phyloP scores from a whole-genome alignment of 768 basidiomycete species.

The Xerocomus spinulosus region DNA sequence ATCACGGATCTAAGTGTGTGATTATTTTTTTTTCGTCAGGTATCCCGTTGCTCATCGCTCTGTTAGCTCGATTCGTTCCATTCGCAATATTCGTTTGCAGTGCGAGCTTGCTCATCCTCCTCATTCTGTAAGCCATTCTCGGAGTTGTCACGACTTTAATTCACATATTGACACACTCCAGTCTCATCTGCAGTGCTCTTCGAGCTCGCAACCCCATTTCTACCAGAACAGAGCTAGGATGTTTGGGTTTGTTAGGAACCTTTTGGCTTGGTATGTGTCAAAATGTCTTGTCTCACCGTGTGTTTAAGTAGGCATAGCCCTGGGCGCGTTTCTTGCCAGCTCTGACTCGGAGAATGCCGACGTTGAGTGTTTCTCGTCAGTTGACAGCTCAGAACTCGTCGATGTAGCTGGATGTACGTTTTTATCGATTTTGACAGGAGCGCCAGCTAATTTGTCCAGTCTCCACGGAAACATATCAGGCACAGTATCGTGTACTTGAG shows the following conservation, averaged over 20 bases:
- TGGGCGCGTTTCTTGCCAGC: slow-evolving; percentile 66
- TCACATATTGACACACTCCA: slow-evolving; percentile 23
- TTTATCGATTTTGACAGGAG: neutral
- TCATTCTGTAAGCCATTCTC: slow-evolving; percentile 51
- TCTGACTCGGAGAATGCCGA: slow-evolving; percentile 77
- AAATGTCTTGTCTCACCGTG: neutral
- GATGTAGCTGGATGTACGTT: slow-evolving; percentile 64
- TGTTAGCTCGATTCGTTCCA: slow-evolving; percentile 77
- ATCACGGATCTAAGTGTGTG: slow-evolving; percentile 76
- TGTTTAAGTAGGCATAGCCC: slow-evolving; percentile 42
- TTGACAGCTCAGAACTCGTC: slow-evolving; percentile 47
- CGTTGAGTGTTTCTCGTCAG: slow-evolving; percentile 74
- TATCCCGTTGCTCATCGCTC: slow-evolving; percentile 1
- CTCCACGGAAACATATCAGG: slow-evolving; percentile 81
- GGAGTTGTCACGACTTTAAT: neutral
- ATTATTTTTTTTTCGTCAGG: neutral
- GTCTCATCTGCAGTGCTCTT: slow-evolving; percentile 61
- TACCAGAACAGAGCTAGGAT: slow-evolving; percentile 70
- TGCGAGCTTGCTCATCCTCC: slow-evolving; percentile 62
- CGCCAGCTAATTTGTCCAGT: slow-evolving; percentile 39
- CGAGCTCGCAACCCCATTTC: slow-evolving; percentile 72
- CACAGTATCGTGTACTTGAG: slow-evolving; percentile 82
- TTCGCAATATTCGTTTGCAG: slow-evolving; percentile 79
- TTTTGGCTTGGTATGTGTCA: slow-evolving; percentile 69
- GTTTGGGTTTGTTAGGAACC: slow-evolving; percentile 63